Base-by-base conservation (phyloP, 2,329 filamentous ascomycete genomes). In the Fusarium palustre region DNA sequence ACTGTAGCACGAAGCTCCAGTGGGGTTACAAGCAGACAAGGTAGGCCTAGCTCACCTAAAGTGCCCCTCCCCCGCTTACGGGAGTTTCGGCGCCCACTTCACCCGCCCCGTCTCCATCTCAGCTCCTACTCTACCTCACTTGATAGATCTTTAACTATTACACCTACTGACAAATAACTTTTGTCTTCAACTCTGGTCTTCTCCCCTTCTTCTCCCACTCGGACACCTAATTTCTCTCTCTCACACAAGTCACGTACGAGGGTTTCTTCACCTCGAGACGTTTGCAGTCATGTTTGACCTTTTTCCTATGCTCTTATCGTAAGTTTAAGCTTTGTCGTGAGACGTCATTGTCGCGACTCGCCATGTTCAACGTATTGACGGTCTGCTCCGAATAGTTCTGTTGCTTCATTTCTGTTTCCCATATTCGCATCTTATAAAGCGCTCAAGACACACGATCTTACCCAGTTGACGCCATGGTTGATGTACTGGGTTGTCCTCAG, bases 401-500 rank as follows among this genome's bases (percentile, higher is more conserved):
- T 95, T 78, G 90, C 92, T 62, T 97, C 94, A 59, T 94, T 97
- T 77, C 89, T 97, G 77, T 97, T 98, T 79, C 96, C 96, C 53
- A 89, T 97, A 69, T 98, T 97, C 82, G 94, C 95, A 72, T 97
- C 95, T 69, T 98, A 97, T 87, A 98, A 98, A 85, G 95, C 96
- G 49, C 91, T 99, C 77, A 95, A 96, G 82, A 94, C 93, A 18
- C 91, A 92, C 54, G 93, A 97, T 79, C 94, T 94, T 3, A 91
- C 93, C 38, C 90, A 97, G 77, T 87, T 97, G 64, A 93, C 93
- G 69, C 95, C 95, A 90, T 99, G 96, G 96, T 88, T 98, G 71
- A 98, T 98, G 92, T 99, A 98, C 87, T 99, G 95, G 92, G 93
- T 97, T 64, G 93, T 97, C 25, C 88, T 97, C 70, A 92, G 92